These are phyloP conservation scores for Sporothrix brasiliensis DNA, from an alignment of 2,329 filamentous ascomycete genomes.

Conservation along the genomic window DNA sequence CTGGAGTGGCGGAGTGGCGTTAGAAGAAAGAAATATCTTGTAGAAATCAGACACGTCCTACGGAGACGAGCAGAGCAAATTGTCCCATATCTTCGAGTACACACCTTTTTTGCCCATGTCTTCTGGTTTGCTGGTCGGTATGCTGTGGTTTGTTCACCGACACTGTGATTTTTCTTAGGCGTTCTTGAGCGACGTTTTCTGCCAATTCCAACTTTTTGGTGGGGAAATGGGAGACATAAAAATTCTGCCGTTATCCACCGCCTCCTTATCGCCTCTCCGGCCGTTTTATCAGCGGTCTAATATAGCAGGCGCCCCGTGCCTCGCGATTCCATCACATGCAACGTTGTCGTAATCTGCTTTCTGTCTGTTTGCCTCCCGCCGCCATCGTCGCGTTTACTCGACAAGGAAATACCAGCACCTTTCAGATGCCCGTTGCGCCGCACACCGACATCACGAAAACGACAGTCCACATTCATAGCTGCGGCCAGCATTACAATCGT, in stretches of 20 bases:
- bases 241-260: slow-evolving; percentile 32
- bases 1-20: slow-evolving; percentile 46
- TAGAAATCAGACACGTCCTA: neutral
- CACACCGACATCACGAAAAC: too few species aligned
- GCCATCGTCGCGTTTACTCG: neutral
- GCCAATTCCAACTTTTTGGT: slow-evolving; percentile 29
- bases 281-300: neutral
- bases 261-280: slow-evolving; percentile 24
- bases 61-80: neutral
- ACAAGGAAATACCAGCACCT: neutral
- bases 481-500: neutral
- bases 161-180: slow-evolving; percentile 2
- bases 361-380: neutral
- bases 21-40: neutral
- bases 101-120: slow-evolving; percentile 36
- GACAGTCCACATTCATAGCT: neutral
- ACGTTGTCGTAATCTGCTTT: neutral
- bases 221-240: neutral
- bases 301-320: neutral
- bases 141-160: slow-evolving; percentile 20
- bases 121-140: neutral
- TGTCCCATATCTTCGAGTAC: neutral
- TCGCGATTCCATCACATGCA: slow-evolving; percentile 31
- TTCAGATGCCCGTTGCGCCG: neutral
- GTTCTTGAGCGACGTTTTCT: neutral